Evolutionary conservation across 352 stramenopile genomes (phyloP).

Genomic region (Globisporangium sylvaticum): DNA sequence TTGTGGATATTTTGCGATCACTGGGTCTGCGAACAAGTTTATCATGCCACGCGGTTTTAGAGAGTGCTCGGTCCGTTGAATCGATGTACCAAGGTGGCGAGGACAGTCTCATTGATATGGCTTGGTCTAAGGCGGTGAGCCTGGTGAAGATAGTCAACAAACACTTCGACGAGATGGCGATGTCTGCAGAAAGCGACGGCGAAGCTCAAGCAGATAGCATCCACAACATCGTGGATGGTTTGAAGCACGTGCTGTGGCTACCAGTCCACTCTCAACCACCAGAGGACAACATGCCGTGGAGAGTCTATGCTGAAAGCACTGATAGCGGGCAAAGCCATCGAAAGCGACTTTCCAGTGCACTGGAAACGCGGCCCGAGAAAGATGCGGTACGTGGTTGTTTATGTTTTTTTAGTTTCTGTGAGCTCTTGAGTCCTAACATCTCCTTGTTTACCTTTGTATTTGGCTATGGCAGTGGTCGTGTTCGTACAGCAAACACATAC

Average conservation of each 20-base stretch:
- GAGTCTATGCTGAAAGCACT: conserved; percentile 6
- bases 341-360: conserved; percentile 33
- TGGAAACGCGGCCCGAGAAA: conserved; percentile 39
- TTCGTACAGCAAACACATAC: conserved; percentile 44
- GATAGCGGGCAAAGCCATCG: not conserved
- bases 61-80: conserved; percentile 66
- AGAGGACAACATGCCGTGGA: conserved; percentile 65
- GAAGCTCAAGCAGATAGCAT: conserved; percentile 15
- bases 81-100: conserved; percentile 29
- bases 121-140: conserved; percentile 42
- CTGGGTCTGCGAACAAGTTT: conserved; percentile 55
- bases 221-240: conserved; percentile 24
- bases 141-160: conserved; percentile 72
- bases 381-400: conserved; percentile 42
- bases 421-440: conserved; percentile 2
- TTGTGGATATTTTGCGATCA: conserved; percentile 50
- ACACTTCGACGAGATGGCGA: conserved; percentile 64
- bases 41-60: conserved; percentile 66
- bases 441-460: not conserved
- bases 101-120: conserved; percentile 16
- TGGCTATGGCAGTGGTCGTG: conserved; percentile 50
- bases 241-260: conserved; percentile 40
- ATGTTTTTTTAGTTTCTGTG: not conserved
- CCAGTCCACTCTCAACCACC: conserved; percentile 26
- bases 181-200: conserved; percentile 8